Base-by-base conservation (phyloP, 176 grass and related monocot species). In the Metroxylon sagu region DNA sequence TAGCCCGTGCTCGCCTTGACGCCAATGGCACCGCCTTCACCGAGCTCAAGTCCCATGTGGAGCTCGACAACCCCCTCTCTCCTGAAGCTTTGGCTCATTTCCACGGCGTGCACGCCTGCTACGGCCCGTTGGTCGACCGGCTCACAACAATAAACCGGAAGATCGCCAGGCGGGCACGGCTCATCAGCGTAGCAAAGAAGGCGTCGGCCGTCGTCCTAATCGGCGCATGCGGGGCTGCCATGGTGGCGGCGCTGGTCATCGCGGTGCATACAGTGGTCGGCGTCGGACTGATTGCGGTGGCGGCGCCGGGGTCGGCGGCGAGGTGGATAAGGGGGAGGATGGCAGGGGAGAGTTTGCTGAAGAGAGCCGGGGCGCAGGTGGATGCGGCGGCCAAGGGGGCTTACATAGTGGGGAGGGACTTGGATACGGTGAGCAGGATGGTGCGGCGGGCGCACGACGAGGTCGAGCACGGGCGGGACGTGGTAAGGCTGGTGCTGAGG, bases 371-470 rank as follows among this genome's bases (percentile, higher is more conserved):
- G 4, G 48, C 53, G 0, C 67, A 72, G 54, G 70, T 90, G 77
- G 90, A 95, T 74, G 75, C 84, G 52, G 90, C 86, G 59, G 85
- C 84, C 6, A 82, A 76, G 35, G 86, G 91, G 2, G 91, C 80
- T 6, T 96, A 90, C 64, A 96, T 96, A 51, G 80, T 96, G 14
- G 86, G 73, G 57, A 73, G 86, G 5, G 83, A 96, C 56, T 59
- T 96, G 25, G 92, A 96, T 74, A 96, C 87, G 31, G 69, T 96
- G 30, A 90, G 80, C 66, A 74, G 92, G 12, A 85, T 96, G 86
- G 78, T 90, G 61, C 58, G 74, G 61, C 80, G 92, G 43, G 80
- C 81, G 56, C 84, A 85, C 53, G 83, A 88, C 53, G 87, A 97
- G 84, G 74, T 90, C 26, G 87, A 97, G 76, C 92, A 97, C 65